Conservation (phyloP, 306 rosid species). For the Comarum palustre region DNA sequence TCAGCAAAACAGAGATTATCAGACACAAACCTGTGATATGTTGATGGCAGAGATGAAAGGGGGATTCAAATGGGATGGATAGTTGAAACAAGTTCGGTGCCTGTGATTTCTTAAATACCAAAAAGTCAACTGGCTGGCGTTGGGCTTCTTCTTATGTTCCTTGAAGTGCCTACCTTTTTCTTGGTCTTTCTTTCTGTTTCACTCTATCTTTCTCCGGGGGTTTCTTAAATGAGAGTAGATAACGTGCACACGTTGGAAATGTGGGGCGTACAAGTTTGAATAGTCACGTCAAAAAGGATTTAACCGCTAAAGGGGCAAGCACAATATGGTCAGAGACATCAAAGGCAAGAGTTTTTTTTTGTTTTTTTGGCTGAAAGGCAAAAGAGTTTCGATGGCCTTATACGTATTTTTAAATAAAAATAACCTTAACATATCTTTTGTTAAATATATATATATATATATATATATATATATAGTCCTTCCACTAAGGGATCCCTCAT, state of each 20-base stretch:
- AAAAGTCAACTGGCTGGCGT: constrained; percentile 5
- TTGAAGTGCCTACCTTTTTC: background rate
- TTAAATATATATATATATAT: too few relatives aligned
- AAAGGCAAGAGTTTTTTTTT: background rate
- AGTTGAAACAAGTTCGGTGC: background rate
- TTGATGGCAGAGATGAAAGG: background rate
- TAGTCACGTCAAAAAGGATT: background rate
- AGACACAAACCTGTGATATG: background rate
- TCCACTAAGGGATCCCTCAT: too few relatives aligned
- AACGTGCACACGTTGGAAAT: background rate
- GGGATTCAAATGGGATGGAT: background rate
- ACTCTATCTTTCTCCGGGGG: background rate
- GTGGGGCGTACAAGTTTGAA: background rate
- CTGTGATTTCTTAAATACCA: background rate
- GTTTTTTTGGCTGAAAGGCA: too few relatives aligned
- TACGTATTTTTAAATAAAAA: too few relatives aligned
- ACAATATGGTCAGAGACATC: background rate
- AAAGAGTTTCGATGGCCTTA: too few relatives aligned
- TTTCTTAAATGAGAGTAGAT: background rate
- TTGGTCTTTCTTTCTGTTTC: background rate
- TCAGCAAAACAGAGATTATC: background rate
- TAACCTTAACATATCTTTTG: too few relatives aligned
- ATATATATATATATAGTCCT: too few relatives aligned
- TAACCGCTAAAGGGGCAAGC: background rate
- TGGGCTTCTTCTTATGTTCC: background rate